Evolutionary conservation across 2,329 filamentous ascomycete genomes (phyloP).

Genomic region (Anthostomella pinea): DNA sequence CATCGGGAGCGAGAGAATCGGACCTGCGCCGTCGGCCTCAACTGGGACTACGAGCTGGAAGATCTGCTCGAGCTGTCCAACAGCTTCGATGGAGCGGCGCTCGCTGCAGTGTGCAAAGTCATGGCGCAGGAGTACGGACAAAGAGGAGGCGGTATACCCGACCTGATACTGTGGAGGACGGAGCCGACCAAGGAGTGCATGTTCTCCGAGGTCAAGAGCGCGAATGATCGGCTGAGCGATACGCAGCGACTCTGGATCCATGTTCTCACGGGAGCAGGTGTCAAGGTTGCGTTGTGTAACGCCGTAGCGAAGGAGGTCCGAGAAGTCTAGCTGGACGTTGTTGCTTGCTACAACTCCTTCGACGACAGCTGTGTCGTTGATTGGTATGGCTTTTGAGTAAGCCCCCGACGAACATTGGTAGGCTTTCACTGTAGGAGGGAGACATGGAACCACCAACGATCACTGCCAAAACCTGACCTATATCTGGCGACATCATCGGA

Average conservation of each 20-base stretch:
- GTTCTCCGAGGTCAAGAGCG: conserved; percentile 78
- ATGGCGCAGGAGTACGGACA: conserved; percentile 93
- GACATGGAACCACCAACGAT: no score
- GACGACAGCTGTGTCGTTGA: no score
- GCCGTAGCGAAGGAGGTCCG: conserved; percentile 54
- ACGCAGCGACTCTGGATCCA: conserved; percentile 97
- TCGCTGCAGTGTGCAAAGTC: conserved; percentile 86
- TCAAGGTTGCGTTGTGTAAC: conserved; percentile 79
- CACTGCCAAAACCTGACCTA: no score
- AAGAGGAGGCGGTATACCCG: conserved; percentile 83
- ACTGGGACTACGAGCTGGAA: conserved; percentile 80
- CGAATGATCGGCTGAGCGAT: conserved; percentile 91
- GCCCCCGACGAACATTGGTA: no score
- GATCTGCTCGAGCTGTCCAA: conserved; percentile 76
- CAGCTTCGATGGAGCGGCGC: conserved; percentile 76
- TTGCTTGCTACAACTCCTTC: no score
- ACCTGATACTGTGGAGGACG: conserved; percentile 82
- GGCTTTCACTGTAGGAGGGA: no score
- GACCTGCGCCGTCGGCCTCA: conserved; percentile 86
- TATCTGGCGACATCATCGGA: no score
- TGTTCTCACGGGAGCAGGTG: conserved; percentile 79
- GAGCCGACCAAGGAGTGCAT: conserved; percentile 55
- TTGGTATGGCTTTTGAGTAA: no score
- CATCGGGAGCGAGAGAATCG: conserved; percentile 63
- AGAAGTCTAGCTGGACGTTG: conserved; percentile 27